phyloP scores from a whole-genome alignment of 352 stramenopile species.

The Phytophthora pluvialis region DNA sequence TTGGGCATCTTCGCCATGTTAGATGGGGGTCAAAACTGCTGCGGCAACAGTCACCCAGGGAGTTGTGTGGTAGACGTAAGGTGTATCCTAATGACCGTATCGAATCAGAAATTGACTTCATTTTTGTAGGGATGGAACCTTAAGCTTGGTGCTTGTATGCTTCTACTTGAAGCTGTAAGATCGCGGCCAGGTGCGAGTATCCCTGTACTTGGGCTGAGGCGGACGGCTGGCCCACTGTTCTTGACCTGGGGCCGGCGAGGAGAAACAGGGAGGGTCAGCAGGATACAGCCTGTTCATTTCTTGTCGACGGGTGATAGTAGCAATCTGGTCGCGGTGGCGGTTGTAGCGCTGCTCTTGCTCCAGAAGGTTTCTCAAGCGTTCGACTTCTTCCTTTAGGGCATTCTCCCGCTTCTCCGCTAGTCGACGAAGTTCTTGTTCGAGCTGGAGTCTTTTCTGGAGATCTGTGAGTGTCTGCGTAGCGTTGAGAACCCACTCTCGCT shows the following conservation, averaged over 20 bases:
- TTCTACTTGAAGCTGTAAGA: constrained; percentile 17
- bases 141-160: constrained; percentile 15
- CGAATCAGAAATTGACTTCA: background rate
- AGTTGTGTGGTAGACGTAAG: constrained; percentile 6
- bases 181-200: too few species aligned
- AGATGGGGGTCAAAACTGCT: background rate
- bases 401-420: background rate
- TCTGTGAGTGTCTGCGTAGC: background rate
- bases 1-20: constrained; percentile 21
- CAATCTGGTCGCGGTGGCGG: background rate
- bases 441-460: background rate
- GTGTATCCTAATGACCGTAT: constrained; percentile 1
- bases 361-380: background rate
- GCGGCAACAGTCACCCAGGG: too few species aligned
- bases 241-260: too few species aligned
- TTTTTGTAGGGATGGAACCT: background rate
- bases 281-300: too few species aligned
- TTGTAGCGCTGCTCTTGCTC: background rate
- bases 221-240: too few species aligned
- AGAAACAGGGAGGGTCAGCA: too few species aligned
- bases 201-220: too few species aligned
- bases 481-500: background rate
- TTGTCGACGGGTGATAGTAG: too few species aligned
- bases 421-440: background rate
- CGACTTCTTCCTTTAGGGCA: constrained; percentile 1